These are phyloP conservation scores for Colletotrichum costaricense DNA, from an alignment of 2,329 filamentous ascomycete genomes.

Conservation along the genomic window DNA sequence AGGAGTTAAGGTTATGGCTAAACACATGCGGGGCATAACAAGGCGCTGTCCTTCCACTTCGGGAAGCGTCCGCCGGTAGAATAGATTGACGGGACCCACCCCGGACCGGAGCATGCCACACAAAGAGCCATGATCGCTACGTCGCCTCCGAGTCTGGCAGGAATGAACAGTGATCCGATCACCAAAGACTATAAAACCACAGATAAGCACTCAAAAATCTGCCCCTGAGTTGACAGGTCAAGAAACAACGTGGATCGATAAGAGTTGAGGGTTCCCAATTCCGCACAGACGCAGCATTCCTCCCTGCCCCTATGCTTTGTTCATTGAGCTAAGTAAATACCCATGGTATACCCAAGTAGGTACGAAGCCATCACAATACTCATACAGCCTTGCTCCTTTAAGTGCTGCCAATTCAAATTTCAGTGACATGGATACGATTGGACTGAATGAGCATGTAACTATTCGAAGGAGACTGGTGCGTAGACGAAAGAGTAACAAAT, in stretches of 20 bases:
- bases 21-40: not conserved
- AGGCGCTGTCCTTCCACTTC: not conserved
- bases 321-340: too few relatives aligned
- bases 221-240: not conserved
- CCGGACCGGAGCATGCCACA: not conserved
- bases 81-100: not conserved
- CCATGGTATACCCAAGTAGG: too few relatives aligned
- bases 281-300: too few relatives aligned
- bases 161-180: not conserved
- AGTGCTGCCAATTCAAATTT: too few relatives aligned
- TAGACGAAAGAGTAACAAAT: too few relatives aligned
- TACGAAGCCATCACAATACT: too few relatives aligned
- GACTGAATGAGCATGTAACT: too few relatives aligned
- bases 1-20: not conserved
- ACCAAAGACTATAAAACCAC: not conserved
- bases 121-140: not conserved
- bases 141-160: not conserved
- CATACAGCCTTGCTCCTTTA: too few relatives aligned
- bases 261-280: not conserved
- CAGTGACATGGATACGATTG: too few relatives aligned
- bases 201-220: not conserved
- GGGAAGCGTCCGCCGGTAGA: not conserved
- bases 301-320: too few relatives aligned
- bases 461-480: too few relatives aligned
- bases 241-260: not conserved